These are phyloP conservation scores for Pleurozium schreberi DNA, from an alignment of 225 moss, liverwort and hornwort species.

Conservation along the genomic window DNA sequence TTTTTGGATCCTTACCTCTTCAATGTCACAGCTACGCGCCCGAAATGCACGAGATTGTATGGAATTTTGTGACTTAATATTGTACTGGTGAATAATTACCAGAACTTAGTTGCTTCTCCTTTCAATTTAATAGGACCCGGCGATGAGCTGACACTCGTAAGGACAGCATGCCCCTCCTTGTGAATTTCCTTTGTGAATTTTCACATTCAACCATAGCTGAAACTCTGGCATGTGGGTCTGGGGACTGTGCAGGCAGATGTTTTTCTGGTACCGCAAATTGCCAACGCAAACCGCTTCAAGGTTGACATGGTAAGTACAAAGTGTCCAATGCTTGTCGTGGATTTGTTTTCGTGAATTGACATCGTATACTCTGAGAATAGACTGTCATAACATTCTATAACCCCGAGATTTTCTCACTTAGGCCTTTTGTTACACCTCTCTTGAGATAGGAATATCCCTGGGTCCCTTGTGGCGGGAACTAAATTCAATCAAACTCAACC, in stretches of 20 bases:
- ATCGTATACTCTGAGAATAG: not conserved
- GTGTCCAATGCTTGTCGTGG: not conserved
- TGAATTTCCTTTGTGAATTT: not conserved
- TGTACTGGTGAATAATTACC: too few species aligned
- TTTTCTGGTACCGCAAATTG: conserved; percentile 45
- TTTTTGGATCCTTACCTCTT: not conserved
- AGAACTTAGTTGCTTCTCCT: not conserved
- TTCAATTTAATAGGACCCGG: not conserved
- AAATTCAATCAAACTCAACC: not conserved
- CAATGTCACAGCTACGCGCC: too few species aligned
- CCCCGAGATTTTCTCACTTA: not conserved
- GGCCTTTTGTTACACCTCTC: not conserved
- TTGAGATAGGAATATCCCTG: not conserved
- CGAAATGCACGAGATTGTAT: not conserved
- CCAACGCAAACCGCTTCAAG: conserved; percentile 41
- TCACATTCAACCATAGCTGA: not conserved
- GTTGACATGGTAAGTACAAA: conserved; percentile 45
- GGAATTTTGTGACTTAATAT: not conserved
- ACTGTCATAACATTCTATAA: not conserved
- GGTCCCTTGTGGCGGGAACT: not conserved
- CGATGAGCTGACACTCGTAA: conserved; percentile 72
- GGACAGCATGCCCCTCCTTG: not conserved
- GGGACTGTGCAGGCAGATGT: conserved; percentile 56
- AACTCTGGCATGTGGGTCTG: not conserved
- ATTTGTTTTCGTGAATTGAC: not conserved